Percentiles rank a stretch among this genome's conserved stretches.
These are phyloP conservation scores for Naganishia vishniacii DNA, from an alignment of 768 basidiomycete genomes.

Conservation along the genomic window DNA sequence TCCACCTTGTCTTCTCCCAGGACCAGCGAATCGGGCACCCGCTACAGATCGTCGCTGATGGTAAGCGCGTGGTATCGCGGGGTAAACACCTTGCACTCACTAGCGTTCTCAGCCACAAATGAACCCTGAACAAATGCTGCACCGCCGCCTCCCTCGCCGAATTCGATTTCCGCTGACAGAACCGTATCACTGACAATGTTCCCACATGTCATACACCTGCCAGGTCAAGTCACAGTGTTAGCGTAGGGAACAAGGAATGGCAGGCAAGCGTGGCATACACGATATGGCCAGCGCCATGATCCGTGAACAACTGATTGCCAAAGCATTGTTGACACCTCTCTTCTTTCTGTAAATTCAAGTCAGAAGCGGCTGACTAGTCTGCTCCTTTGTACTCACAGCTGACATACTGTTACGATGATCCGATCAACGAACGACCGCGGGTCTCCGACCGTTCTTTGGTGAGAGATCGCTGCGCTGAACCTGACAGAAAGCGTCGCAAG, in stretches of 20 bases:
- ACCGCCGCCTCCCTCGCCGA: slow-evolving; percentile 86
- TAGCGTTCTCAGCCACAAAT: slow-evolving; percentile 83
- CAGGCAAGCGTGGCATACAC: slow-evolving; percentile 3
- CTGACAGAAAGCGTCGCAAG: too few species aligned
- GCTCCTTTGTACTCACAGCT: slow-evolving; percentile 15
- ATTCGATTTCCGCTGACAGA: slow-evolving; percentile 87
- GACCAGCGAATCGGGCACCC: not conserved
- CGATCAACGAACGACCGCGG: not conserved
- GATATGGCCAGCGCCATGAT: slow-evolving; percentile 5
- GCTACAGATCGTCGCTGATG: too few species aligned
- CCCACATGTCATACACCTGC: slow-evolving; percentile 68
- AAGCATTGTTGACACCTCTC: slow-evolving; percentile 7
- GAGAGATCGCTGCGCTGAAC: too few species aligned
- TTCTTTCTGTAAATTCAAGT: not conserved
- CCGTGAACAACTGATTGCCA: slow-evolving; percentile 16
- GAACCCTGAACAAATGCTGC: slow-evolving; percentile 93
- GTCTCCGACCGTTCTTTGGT: not conserved
- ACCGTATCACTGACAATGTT: slow-evolving; percentile 88
- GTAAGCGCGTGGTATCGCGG: too few species aligned
- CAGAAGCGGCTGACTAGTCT: too few species aligned
- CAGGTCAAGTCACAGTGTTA: not conserved
- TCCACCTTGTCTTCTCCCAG: slow-evolving; percentile 15
- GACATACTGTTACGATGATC: not conserved
- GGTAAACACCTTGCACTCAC: slow-evolving; percentile 62
- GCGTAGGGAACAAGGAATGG: not conserved